Evolutionary conservation across 352 stramenopile genomes (phyloP).

Genomic region (Phytophthora lateralis): DNA sequence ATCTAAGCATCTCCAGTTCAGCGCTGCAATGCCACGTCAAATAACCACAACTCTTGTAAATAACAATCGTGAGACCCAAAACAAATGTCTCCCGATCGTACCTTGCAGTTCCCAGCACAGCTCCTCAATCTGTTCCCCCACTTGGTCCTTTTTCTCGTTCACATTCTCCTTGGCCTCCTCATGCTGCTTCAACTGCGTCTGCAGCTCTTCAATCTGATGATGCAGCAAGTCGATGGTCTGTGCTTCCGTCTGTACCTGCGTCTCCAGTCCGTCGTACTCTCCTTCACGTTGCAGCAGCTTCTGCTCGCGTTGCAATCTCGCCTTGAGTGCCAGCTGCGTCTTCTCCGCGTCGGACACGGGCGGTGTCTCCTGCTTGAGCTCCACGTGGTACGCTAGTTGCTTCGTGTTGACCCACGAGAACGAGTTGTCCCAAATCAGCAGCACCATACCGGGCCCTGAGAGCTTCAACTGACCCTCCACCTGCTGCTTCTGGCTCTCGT

Average conservation of each 20-base stretch:
- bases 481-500: conserved; percentile 66
- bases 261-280: conserved; percentile 47
- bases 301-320: conserved; percentile 50
- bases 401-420: conserved; percentile 86
- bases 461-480: conserved; percentile 53
- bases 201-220: conserved; percentile 67
- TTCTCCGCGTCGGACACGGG: conserved; percentile 46
- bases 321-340: conserved; percentile 51
- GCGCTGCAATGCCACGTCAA: conserved; percentile 24
- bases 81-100: conserved; percentile 15
- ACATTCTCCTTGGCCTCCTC: conserved; percentile 45
- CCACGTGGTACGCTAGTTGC: conserved; percentile 74
- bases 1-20: conserved; percentile 59
- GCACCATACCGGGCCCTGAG: conserved; percentile 56
- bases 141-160: conserved; percentile 41
- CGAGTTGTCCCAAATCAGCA: conserved; percentile 83
- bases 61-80: background rate
- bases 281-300: conserved; percentile 41
- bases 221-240: conserved; percentile 54
- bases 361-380: conserved; percentile 64
- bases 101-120: conserved; percentile 73
- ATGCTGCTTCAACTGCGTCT: conserved; percentile 37
- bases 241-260: conserved; percentile 49
- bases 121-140: conserved; percentile 59
- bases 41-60: background rate